Percentiles rank a stretch among this genome's conserved stretches.
phyloP scores from a whole-genome alignment of 345 rosid species.

The Psidium guajava region DNA sequence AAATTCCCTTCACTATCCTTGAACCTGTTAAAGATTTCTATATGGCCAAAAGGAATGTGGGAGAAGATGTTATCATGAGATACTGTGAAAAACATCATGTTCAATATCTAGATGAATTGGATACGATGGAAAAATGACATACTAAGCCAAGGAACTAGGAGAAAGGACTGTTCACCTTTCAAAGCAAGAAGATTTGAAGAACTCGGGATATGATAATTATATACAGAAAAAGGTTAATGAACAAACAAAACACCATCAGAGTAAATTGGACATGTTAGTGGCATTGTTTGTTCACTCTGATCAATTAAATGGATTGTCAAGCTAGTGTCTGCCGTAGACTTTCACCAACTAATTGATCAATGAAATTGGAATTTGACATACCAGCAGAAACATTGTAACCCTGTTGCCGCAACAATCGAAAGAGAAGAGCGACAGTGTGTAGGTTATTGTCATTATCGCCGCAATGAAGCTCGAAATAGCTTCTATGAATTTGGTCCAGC shows the following conservation, averaged over 20 bases:
- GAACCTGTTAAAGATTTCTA: constrained; percentile 12
- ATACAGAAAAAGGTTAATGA: neutral
- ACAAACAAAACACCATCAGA: neutral
- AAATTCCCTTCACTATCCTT: constrained; percentile 12
- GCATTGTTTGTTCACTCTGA: neutral
- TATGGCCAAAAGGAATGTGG: neutral
- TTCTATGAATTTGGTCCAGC: neutral
- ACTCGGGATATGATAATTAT: neutral
- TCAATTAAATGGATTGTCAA: neutral
- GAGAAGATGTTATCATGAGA: neutral
- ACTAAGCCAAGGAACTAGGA: neutral
- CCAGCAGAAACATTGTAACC: constrained; percentile 5
- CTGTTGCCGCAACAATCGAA: constrained; percentile 17
- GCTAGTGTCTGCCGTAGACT: neutral
- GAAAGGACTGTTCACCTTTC: neutral
- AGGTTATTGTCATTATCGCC: neutral
- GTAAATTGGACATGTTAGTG: neutral
- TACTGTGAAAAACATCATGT: neutral
- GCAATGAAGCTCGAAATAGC: neutral
- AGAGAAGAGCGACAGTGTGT: neutral
- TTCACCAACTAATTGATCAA: neutral
- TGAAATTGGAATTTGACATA: neutral
- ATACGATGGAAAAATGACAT: neutral
- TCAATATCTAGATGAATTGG: neutral
- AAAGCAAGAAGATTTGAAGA: neutral